Percentiles rank a stretch among this genome's conserved stretches.
Evolutionary conservation across 257 asterid genomes (phyloP).

Genomic region (Petrea volubilis): DNA sequence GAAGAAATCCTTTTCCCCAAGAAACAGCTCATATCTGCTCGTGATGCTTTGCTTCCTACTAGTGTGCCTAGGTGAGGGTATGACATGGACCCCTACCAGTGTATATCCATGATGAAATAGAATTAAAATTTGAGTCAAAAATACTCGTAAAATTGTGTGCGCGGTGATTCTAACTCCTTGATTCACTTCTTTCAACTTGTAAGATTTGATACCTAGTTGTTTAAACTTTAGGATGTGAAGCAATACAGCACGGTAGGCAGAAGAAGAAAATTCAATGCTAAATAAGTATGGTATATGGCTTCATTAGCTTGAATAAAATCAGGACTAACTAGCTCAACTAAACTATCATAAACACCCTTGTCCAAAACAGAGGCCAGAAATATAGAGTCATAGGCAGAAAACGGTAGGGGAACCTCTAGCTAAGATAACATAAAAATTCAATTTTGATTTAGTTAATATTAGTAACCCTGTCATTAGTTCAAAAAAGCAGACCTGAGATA

Average conservation of each 20-base stretch:
- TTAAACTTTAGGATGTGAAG: background rate
- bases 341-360: conserved; percentile 7
- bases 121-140: background rate
- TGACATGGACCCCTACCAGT: background rate
- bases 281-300: background rate
- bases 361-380: conserved; percentile 5
- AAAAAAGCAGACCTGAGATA: conserved; percentile 70
- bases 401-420: background rate
- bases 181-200: background rate
- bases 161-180: background rate
- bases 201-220: background rate
- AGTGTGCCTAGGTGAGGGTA: background rate
- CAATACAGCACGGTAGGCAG: background rate
- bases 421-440: background rate
- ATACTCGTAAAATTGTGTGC: background rate
- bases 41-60: background rate
- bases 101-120: background rate
- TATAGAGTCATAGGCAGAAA: background rate
- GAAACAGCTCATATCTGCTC: background rate
- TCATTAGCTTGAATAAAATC: background rate
- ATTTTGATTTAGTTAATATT: background rate
- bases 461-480: conserved; percentile 18
- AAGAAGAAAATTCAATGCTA: background rate
- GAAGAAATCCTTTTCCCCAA: background rate
- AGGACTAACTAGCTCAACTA: conserved; percentile 11